Conservation (phyloP, 441 rosid species). For the Pelargonium citronellum region DNA sequence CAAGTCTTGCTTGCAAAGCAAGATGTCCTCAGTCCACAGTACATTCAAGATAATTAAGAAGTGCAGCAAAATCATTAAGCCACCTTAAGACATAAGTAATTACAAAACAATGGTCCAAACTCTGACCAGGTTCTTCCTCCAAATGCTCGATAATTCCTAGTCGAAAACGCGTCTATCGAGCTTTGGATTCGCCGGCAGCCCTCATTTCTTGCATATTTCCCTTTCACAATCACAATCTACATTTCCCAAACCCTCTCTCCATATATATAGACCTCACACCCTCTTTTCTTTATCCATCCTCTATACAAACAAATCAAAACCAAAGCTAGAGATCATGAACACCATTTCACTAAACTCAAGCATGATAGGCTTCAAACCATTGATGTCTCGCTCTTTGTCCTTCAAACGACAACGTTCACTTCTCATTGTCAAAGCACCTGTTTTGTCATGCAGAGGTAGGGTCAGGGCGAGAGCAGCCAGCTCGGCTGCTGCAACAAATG, state of each 20-base stretch:
- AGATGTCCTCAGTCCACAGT: background rate
- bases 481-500: background rate
- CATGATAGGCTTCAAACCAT: background rate
- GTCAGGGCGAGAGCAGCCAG: background rate
- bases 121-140: constrained; percentile 1
- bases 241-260: too few relatives aligned
- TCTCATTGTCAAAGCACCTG: background rate
- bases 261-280: background rate
- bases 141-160: background rate
- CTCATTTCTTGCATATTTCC: background rate
- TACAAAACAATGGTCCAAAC: background rate
- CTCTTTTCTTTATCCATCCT: background rate
- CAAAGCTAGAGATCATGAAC: background rate
- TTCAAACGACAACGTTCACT: background rate
- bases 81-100: background rate
- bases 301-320: background rate
- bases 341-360: background rate
- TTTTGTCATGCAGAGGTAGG: background rate
- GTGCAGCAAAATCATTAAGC: background rate
- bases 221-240: too few relatives aligned
- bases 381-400: background rate
- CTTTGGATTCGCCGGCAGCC: background rate
- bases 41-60: background rate
- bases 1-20: too few relatives aligned
- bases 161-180: background rate